Conservation (phyloP, 441 rosid species). For the Populus tomentosa region DNA sequence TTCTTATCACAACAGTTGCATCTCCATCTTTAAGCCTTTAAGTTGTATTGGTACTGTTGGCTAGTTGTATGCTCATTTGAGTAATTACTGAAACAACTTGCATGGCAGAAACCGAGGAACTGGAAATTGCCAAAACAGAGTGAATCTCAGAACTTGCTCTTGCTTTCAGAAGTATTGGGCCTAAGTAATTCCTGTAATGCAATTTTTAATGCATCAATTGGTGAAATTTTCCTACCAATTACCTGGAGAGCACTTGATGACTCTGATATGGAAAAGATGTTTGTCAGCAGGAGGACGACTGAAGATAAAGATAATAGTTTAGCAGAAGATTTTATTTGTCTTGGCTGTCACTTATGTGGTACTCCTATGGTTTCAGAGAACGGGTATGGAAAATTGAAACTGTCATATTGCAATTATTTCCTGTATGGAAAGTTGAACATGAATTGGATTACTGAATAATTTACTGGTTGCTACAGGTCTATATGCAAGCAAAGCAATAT, state of each 20-base stretch:
- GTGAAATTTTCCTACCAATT: conserved; percentile 53
- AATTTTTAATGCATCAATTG: conserved; percentile 35
- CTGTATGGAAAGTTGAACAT: background rate
- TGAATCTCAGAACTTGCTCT: conserved; percentile 25
- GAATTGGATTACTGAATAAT: conserved; percentile 1
- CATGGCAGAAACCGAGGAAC: conserved; percentile 36
- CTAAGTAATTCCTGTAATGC: conserved; percentile 28
- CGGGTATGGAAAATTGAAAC: conserved; percentile 23
- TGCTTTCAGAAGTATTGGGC: conserved; percentile 36
- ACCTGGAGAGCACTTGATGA: conserved; percentile 32
- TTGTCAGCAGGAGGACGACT: conserved; percentile 42
- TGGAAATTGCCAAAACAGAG: conserved; percentile 44
- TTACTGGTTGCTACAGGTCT: conserved; percentile 25
- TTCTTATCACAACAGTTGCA: background rate
- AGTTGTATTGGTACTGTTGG: background rate
- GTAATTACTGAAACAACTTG: conserved; percentile 6
- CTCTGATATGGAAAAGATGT: conserved; percentile 43
- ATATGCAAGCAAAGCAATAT: conserved; percentile 19
- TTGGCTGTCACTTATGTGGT: conserved; percentile 49
- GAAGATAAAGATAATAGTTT: conserved; percentile 17
- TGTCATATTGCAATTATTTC: conserved; percentile 7
- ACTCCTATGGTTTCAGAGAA: conserved; percentile 34
- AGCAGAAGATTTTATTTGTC: conserved; percentile 47
- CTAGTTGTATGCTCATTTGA: background rate
- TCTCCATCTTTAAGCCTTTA: background rate